Evolutionary conservation across 371 early-diverging fungal species (phyloP).

Genomic region (Mucor mucedo): DNA sequence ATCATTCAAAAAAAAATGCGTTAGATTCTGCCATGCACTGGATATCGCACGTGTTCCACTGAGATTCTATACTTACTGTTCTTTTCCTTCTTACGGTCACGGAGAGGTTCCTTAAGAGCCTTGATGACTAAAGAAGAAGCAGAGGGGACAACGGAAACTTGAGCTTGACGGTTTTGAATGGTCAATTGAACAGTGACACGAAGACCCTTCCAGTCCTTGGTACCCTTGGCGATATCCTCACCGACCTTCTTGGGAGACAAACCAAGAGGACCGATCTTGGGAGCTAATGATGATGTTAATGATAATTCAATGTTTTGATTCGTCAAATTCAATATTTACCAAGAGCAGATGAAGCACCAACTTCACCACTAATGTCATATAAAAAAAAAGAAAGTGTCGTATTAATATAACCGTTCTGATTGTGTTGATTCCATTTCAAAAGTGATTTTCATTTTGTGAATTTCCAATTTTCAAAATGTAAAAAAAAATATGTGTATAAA

Average conservation of each 20-base stretch:
- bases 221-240: constrained; percentile 99
- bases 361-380: constrained; percentile 49
- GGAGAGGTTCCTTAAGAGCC: constrained; percentile 98
- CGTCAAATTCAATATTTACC: constrained; percentile 34
- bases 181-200: constrained; percentile 98
- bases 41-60: neutral
- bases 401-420: neutral
- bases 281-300: constrained; percentile 61
- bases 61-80: constrained; percentile 60
- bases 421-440: neutral
- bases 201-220: constrained; percentile 94
- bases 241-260: constrained; percentile 99
- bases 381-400: neutral
- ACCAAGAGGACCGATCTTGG: constrained; percentile 99
- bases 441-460: neutral
- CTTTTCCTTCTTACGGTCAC: constrained; percentile 99
- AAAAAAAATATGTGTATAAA: no score
- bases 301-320: neutral
- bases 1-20: neutral
- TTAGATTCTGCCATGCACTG: neutral
- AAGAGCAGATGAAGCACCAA: constrained; percentile 97
- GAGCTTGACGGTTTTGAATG: constrained; percentile 99
- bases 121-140: constrained; percentile 98
- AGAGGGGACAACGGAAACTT: constrained; percentile 96
- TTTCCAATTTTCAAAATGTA: neutral